phyloP scores from a whole-genome alignment of 306 rosid species.

The Oemleria cerasiformis region DNA sequence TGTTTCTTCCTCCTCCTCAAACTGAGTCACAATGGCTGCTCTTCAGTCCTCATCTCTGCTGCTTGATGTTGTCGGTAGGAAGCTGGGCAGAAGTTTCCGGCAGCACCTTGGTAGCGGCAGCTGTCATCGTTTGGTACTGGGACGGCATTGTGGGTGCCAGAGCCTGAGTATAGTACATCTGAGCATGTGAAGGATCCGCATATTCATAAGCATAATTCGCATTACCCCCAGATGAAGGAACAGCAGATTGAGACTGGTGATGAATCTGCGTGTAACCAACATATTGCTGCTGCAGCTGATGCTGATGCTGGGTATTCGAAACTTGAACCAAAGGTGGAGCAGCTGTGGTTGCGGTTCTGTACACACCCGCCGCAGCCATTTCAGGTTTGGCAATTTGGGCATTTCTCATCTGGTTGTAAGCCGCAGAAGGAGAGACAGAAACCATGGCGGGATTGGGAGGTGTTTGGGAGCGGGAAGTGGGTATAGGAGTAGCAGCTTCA shows the following conservation, averaged over 20 bases:
- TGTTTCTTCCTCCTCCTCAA: constrained; percentile 47
- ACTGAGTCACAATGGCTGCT: constrained; percentile 48
- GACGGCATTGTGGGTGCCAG: constrained; percentile 70
- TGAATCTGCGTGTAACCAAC: constrained; percentile 75
- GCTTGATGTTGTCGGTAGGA: constrained; percentile 68
- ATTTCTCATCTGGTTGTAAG: constrained; percentile 61
- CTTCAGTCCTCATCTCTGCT: constrained; percentile 69
- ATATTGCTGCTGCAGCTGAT: constrained; percentile 80
- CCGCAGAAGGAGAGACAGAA: constrained; percentile 40
- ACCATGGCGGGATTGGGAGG: constrained; percentile 55
- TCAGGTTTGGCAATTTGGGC: constrained; percentile 64
- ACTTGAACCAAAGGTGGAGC: constrained; percentile 71
- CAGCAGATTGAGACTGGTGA: constrained; percentile 78
- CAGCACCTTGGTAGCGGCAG: constrained; percentile 39
- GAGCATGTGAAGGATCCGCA: constrained; percentile 66
- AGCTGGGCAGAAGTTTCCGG: constrained; percentile 67
- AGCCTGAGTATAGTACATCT: constrained; percentile 79
- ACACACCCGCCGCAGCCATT: constrained; percentile 47
- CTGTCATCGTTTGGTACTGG: constrained; percentile 88
- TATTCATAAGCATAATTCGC: constrained; percentile 62
- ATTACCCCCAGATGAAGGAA: constrained; percentile 47
- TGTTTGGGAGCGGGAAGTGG: constrained; percentile 57
- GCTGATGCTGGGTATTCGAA: constrained; percentile 75
- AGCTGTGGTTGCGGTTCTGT: constrained; percentile 60
- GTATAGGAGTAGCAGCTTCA: constrained; percentile 46